These are phyloP conservation scores for Linum usitatissimum DNA, from an alignment of 345 rosid genomes.

Conservation along the genomic window DNA sequence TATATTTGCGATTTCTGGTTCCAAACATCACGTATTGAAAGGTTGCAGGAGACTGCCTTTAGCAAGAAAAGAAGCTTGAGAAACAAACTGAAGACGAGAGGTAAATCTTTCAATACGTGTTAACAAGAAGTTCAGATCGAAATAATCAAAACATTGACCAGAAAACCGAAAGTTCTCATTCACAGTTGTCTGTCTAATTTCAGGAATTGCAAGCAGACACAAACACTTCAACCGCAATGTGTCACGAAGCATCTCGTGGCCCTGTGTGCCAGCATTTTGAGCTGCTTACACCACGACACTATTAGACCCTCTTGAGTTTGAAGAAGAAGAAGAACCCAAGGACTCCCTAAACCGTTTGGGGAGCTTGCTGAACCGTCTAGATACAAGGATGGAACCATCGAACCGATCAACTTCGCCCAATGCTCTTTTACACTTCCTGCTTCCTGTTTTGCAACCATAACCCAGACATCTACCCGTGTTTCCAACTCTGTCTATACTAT, in stretches of 20 bases:
- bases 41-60: conserved; percentile 53
- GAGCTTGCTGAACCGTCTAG: conserved; percentile 32
- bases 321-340: not conserved
- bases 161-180: not conserved
- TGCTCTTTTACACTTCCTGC: conserved; percentile 29
- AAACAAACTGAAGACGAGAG: conserved; percentile 61
- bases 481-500: too few relatives aligned
- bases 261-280: not conserved
- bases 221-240: conserved; percentile 10
- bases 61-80: conserved; percentile 73
- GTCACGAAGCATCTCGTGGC: conserved; percentile 2
- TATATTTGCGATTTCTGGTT: too few relatives aligned
- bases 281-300: conserved; percentile 4
- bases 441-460: conserved; percentile 21
- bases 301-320: conserved; percentile 6
- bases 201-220: conserved; percentile 19
- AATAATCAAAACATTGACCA: not conserved
- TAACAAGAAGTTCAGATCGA: too few relatives aligned
- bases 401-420: conserved; percentile 65
- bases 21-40: too few relatives aligned
- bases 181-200: conserved; percentile 3
- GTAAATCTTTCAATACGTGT: conserved; percentile 10
- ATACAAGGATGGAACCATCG: conserved; percentile 57
- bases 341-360: conserved; percentile 41
- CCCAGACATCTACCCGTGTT: too few relatives aligned